A percentile compares a stretch with the other conserved stretches of the same genome.
phyloP scores from a whole-genome alignment of 2,329 filamentous ascomycete species.

The Phoma herbarum region DNA sequence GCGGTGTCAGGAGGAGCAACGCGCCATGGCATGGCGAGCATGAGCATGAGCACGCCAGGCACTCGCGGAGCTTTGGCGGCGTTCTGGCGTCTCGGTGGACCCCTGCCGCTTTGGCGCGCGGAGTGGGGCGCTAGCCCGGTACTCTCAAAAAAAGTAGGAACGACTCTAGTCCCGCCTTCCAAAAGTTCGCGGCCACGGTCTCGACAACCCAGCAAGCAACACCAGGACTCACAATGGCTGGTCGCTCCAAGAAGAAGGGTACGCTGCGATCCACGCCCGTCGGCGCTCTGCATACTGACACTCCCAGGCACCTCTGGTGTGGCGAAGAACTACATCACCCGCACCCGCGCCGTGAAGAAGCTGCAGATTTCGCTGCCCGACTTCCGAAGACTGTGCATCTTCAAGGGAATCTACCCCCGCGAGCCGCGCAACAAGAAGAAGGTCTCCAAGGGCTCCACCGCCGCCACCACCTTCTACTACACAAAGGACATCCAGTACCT shows the following conservation, averaged over 20 bases:
- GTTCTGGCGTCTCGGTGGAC: conserved; percentile 19
- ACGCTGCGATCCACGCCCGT: conserved; percentile 29
- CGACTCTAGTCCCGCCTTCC: conserved; percentile 20
- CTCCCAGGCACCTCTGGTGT: conserved; percentile 78
- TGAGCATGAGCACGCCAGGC: conserved; percentile 3
- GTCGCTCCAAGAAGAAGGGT: conserved; percentile 70
- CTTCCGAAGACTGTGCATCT: conserved; percentile 98
- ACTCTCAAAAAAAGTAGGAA: conserved; percentile 24
- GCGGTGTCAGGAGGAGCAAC: conserved; percentile 10
- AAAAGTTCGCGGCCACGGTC: conserved; percentile 18
- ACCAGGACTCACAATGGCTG: conserved; percentile 41
- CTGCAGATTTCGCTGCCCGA: conserved; percentile 96
- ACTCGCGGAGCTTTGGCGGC: conserved; percentile 13
- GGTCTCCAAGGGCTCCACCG: conserved; percentile 87
- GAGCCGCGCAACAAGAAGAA: conserved; percentile 98
- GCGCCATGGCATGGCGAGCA: too few relatives aligned
- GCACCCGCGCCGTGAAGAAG: conserved; percentile 96
- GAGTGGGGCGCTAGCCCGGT: conserved; percentile 31
- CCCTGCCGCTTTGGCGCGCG: conserved; percentile 29
- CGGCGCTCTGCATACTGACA: conserved; percentile 29
- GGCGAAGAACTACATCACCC: conserved; percentile 97
- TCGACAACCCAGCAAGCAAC: conserved; percentile 15
- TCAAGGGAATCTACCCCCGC: conserved; percentile 98
- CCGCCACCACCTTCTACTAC: conserved; percentile 90
- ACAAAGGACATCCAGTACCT: conserved; percentile 98